Conservation (phyloP, 108 stramenopile genomes). For the Nitzschia sp. region DNA sequence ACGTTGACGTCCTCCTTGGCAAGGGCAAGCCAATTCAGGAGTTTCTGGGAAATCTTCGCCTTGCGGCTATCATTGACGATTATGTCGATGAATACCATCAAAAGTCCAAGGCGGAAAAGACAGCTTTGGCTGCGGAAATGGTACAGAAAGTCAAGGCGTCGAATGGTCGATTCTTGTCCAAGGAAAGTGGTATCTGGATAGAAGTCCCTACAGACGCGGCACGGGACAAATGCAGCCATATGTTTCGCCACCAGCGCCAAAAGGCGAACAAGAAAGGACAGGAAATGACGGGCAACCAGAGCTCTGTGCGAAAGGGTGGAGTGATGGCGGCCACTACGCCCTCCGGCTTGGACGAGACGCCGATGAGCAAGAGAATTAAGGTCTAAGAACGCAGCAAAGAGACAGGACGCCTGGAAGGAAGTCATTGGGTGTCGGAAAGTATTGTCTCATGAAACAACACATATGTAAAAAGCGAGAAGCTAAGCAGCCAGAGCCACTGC, state of each 20-base stretch:
- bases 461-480: too few species aligned
- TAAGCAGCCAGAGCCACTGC: too few species aligned
- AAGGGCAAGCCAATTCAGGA: constrained; percentile 32
- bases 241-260: constrained; percentile 32
- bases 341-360: too few species aligned
- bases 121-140: constrained; percentile 4
- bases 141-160: neutral
- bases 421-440: too few species aligned
- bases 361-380: too few species aligned
- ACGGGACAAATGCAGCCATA: constrained; percentile 23
- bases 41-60: constrained; percentile 19
- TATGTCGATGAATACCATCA: neutral
- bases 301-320: neutral
- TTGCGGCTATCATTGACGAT: constrained; percentile 16
- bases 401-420: too few species aligned
- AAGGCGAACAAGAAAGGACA: neutral
- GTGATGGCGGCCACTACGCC: neutral
- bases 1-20: constrained; percentile 30
- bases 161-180: constrained; percentile 15
- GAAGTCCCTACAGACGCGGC: constrained; percentile 18
- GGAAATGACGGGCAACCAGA: constrained; percentile 6
- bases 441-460: too few species aligned
- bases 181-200: constrained; percentile 20
- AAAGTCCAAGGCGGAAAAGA: constrained; percentile 21
- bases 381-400: too few species aligned